These are phyloP conservation scores for Excoecaria agallocha DNA, from an alignment of 345 rosid species.

Conservation along the genomic window DNA sequence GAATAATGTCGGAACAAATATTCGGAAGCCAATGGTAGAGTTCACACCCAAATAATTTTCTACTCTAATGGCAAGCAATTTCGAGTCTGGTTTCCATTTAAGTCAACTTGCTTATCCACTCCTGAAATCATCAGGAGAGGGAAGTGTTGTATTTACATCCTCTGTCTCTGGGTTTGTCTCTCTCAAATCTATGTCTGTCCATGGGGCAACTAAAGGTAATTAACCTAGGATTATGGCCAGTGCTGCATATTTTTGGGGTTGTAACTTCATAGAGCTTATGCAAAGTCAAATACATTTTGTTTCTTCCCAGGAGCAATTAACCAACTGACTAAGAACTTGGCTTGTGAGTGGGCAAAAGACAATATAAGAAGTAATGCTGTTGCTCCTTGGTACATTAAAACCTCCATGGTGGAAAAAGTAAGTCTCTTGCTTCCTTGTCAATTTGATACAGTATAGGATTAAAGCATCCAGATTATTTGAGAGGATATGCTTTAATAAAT, in stretches of 20 bases:
- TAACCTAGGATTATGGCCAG: not conserved
- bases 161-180: conserved; percentile 78
- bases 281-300: not conserved
- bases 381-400: conserved; percentile 87
- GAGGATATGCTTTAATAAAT: not conserved
- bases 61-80: conserved; percentile 56
- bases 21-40: conserved; percentile 64
- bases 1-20: conserved; percentile 74
- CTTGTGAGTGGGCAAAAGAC: conserved; percentile 88
- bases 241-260: not conserved
- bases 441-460: not conserved
- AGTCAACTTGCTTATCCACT: conserved; percentile 73
- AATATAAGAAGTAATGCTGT: conserved; percentile 76
- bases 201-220: conserved; percentile 73
- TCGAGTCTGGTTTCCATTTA: conserved; percentile 71
- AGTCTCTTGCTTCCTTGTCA: conserved; percentile 10
- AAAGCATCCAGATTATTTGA: not conserved
- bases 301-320: conserved; percentile 61
- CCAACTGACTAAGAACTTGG: conserved; percentile 66
- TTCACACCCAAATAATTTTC: conserved; percentile 56
- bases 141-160: conserved; percentile 62
- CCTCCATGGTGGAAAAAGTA: conserved; percentile 81
- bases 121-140: conserved; percentile 54
- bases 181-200: conserved; percentile 66
- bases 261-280: not conserved